Percentiles rank a stretch among this genome's conserved stretches.
phyloP scores from a whole-genome alignment of 192 early-diverging fungal genomes.

The Powellomyces hirtus region DNA sequence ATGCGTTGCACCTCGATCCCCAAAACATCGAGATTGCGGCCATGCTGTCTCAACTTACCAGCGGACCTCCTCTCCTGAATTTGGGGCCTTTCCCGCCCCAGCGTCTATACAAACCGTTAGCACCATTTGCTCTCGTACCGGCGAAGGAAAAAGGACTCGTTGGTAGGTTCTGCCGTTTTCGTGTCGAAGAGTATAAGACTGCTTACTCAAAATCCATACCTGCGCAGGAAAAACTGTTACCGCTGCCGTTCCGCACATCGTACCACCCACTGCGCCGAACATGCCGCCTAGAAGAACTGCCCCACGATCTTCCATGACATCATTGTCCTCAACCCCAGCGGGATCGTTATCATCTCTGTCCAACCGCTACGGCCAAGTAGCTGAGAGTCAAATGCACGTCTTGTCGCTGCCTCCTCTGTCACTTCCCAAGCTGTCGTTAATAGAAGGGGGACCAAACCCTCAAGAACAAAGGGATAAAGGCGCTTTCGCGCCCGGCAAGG shows the following conservation, averaged over 20 bases:
- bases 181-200: too few species aligned
- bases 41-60: constrained; percentile 25
- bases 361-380: background rate
- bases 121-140: constrained; percentile 14
- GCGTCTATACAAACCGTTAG: background rate
- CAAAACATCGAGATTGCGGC: constrained; percentile 26
- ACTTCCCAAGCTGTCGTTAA: constrained; percentile 17
- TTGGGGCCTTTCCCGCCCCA: constrained; percentile 30
- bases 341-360: background rate
- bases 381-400: constrained; percentile 6
- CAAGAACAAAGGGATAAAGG: background rate
- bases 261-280: background rate
- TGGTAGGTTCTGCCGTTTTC: constrained; percentile 5
- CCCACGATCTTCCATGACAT: background rate
- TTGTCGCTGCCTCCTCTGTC: constrained; percentile 15
- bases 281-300: background rate
- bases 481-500: background rate
- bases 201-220: too few species aligned
- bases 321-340: background rate
- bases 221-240: too few species aligned
- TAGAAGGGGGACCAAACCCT: constrained; percentile 12
- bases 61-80: constrained; percentile 9
- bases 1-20: constrained; percentile 21
- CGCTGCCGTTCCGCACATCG: background rate
- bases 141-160: constrained; percentile 1